Evolutionary conservation across 2,329 filamentous ascomycete species (phyloP).

Genomic region (Alternaria sp.): DNA sequence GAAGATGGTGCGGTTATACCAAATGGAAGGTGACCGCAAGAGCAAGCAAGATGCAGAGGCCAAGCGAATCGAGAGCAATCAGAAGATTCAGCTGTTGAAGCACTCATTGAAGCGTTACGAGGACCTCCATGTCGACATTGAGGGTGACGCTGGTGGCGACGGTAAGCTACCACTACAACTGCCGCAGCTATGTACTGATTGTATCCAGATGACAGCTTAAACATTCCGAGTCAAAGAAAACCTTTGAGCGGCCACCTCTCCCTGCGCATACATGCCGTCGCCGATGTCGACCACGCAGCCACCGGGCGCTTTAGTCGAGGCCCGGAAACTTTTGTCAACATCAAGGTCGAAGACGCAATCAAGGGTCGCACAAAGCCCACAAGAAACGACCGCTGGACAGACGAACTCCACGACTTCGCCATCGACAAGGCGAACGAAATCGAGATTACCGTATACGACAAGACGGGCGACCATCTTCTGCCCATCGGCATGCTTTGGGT

Average conservation of each 20-base stretch:
- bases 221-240: slow-evolving; percentile 91
- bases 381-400: slow-evolving; percentile 87
- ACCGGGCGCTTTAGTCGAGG: slow-evolving; percentile 83
- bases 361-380: slow-evolving; percentile 87
- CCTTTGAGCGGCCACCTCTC: slow-evolving; percentile 91
- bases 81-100: slow-evolving; percentile 95
- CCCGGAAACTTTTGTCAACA: slow-evolving; percentile 92
- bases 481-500: slow-evolving; percentile 97
- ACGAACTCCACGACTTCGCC: slow-evolving; percentile 88
- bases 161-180: slow-evolving; percentile 63
- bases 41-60: slow-evolving; percentile 92
- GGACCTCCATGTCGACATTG: slow-evolving; percentile 94
- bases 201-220: slow-evolving; percentile 87
- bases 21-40: slow-evolving; percentile 96
- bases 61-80: slow-evolving; percentile 90
- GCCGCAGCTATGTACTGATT: slow-evolving; percentile 37
- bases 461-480: slow-evolving; percentile 83
- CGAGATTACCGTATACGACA: slow-evolving; percentile 97
- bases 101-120: slow-evolving; percentile 97
- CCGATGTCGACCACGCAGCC: slow-evolving; percentile 92
- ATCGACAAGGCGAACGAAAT: slow-evolving; percentile 99
- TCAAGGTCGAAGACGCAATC: slow-evolving; percentile 95
- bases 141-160: slow-evolving; percentile 74
- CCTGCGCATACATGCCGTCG: slow-evolving; percentile 85
- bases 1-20: slow-evolving; percentile 98